phyloP scores from a whole-genome alignment of 2,329 filamentous ascomycete genomes.

The Epichloe sylvatica region DNA sequence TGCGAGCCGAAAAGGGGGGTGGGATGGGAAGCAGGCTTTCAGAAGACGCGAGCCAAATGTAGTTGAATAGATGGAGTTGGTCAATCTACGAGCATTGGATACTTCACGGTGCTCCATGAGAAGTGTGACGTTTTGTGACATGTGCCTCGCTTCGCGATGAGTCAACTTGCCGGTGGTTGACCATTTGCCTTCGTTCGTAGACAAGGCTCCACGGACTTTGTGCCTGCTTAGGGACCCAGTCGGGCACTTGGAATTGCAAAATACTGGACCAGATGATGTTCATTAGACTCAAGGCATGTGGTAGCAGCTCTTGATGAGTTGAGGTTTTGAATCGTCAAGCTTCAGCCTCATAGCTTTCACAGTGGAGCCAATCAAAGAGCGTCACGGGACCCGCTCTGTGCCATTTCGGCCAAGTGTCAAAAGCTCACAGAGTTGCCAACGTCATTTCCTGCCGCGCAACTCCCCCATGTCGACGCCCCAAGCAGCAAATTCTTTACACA shows the following conservation, averaged over 20 bases:
- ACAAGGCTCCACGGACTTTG: neutral
- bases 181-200: neutral
- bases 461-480: neutral
- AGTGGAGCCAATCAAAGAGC: neutral
- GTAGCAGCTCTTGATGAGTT: too few species aligned
- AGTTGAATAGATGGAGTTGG: too few species aligned
- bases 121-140: neutral
- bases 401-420: conserved; percentile 1
- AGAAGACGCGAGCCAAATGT: neutral
- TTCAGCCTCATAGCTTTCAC: neutral
- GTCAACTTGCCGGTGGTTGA: neutral
- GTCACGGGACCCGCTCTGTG: neutral
- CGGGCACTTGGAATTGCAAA: neutral
- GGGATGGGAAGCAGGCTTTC: neutral
- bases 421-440: neutral
- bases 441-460: neutral
- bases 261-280: too few species aligned
- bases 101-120: neutral
- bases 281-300: too few species aligned
- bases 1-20: neutral
- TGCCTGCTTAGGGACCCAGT: neutral
- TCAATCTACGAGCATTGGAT: neutral
- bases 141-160: neutral
- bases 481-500: neutral
- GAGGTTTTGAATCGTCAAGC: too few species aligned